Base-by-base conservation (phyloP, 495 filamentous ascomycete genomes). In the Pyronema domesticum region DNA sequence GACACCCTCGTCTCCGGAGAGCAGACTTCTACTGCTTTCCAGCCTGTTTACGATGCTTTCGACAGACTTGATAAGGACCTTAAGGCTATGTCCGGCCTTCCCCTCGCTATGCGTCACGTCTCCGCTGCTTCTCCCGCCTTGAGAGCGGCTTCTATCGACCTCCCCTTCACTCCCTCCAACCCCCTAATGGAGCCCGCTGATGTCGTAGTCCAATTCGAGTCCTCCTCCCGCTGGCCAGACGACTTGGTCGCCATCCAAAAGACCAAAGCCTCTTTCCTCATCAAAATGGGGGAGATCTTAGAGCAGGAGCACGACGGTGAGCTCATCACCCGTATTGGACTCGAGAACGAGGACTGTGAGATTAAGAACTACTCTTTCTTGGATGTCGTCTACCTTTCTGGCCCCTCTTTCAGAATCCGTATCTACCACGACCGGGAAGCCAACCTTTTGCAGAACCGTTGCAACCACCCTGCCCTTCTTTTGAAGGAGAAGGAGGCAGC, bases 141-240 rank as follows among this genome's bases (percentile, higher is more conserved):
- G 7, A 79, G 89, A 46, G 88, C 82, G 59, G 70, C 87, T 4
- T 83, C 85, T 0, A 67, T 83, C 51, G 70, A 70, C 30, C 64
- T 64, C 17, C 80, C 78, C 7, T 13, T 50, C 23, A 39, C 60
- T 1, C 55, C 63, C 15, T 65, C 62, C 50, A 55, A 57, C n/a
- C 57, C 63, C 14, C 61, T 76, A 35, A 66, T 65, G 30, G 61
- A 64, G 23, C 74, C 78, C 3, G 75, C 78, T 42, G 80, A 89
- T 53, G 72, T 89, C 50, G 72, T 85, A 37, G 73, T 98, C 19
- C 88, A 89, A 58, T 95, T 98, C 60, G 91, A 98, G 70, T 85
- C 83, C 35, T 96, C 93, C 4, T 79, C 78, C 8, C 82, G 88
- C 54, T 98, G 91, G 91, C 93, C 91, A 0, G 88, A 96, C 58